Evolutionary conservation across 2,329 filamentous ascomycete genomes (phyloP), one percentile per base, ranked within the genome.

Genomic region (Neopestalotiopsis sp.): DNA sequence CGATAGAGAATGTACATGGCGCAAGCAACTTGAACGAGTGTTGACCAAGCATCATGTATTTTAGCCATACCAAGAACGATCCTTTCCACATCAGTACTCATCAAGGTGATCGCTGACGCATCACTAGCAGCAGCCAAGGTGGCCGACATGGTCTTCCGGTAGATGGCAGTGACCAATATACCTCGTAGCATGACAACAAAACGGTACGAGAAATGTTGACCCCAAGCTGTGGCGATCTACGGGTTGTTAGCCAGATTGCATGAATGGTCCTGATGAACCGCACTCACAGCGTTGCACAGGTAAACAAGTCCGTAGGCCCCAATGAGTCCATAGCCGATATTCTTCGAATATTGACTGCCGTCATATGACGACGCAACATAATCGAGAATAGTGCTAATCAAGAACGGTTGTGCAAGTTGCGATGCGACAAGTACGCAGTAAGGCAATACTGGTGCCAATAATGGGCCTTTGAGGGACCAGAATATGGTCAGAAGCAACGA

Each of bases 281-380:
- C 1, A 57, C 63, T 58, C 24, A 66, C 63, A 9, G 79, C 76
- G 53, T 79, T 77, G 12, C 76, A 77, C 24, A 75, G 34, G 34
- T 79, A 79, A 17, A 80, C 73, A 30, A 80, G 66, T 0, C 75
- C 78, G 56, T 80, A 80, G 6, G 79, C 78, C 24, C 72, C 78
- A 40, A 81, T 71, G 7, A 81, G 75, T 0, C 75, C 77, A 69
- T 80, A 77, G 1, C 79, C 79, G 45, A 74, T 69, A 30, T 72
- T 73, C 38, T 61, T 49, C 45, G 66, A 63, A 14, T 69, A 58
- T 13, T 66, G 20, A 30, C 53, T 57, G 9, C 67, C 67, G 30
- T 69, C 67, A 17, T 61, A 66, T 10, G 62, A 40, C 2, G 63
- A 42, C n/a, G 57, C 28, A 3, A 69, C 24, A n/a, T 66, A 74